Evolutionary conservation across 1,284 basidiomycete species (phyloP), one percentile per base, ranked within the genome.

Genomic region (Heterobasidion parviporum): DNA sequence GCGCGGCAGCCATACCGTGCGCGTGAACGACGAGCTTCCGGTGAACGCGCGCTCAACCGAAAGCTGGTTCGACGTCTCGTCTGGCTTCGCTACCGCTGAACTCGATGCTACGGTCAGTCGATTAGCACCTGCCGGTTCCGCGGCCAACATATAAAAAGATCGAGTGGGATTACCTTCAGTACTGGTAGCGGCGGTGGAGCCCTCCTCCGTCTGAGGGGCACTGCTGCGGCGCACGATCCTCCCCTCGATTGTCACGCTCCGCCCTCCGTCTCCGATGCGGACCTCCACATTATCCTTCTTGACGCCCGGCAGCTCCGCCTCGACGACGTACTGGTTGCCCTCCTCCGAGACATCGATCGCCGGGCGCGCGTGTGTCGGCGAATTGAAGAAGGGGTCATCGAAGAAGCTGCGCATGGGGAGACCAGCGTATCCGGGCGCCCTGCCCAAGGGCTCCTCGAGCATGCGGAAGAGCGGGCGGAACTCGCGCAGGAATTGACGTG

Each of bases 291-390:
- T 81, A 64, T 90, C 88, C 72, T 85, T 89, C 70, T 82, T 84
- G 18, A 90, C 82, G 1, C 88, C 88, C 8, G 88, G 89, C 47
- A 91, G 65, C 64, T 91, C 89, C 1, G 87, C 87, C 64, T 89
- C 83, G 47, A 91, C 72, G 52, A 89, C 62, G 62, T 85, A 89
- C 49, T 77, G 74, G 67, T 81, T 75, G 3, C 77, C 80, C 56
- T 85, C 78, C 62, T 91, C 88, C 2, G 77, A 74, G 3, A 90
- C 67, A 58, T 90, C 85, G 10, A 89, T 72, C 0, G 81, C 78
- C 5, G 85, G 85, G 33, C 76, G 74, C 6, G 49, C 55, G 34
- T 70, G 51, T 16, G 66, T 57, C 36, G 55, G 67, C 45, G 69
- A 62, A 8, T 67, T 63, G 62, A 79, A 72, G 67, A 83, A 79